Conservation (phyloP, 257 asterid genomes). For the Capsicum rhomboideum region DNA sequence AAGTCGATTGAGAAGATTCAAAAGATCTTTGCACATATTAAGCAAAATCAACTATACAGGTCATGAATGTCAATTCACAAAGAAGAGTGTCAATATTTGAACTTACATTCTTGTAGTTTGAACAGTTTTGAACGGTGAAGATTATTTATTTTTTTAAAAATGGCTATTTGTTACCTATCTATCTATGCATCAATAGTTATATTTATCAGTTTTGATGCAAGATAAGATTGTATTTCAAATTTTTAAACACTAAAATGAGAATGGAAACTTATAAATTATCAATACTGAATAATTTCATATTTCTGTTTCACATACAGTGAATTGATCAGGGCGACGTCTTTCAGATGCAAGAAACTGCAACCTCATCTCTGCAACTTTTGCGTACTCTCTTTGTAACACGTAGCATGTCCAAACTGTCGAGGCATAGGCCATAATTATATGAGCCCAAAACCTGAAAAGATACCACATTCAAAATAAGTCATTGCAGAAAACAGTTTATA, state of each 20-base stretch:
- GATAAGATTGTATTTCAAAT: not conserved
- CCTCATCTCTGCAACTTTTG: slow-evolving; percentile 56
- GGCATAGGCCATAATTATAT: slow-evolving; percentile 76
- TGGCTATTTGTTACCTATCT: not conserved
- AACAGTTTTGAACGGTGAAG: not conserved
- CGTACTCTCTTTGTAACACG: slow-evolving; percentile 57
- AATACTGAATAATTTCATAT: not conserved
- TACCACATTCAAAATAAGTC: not conserved
- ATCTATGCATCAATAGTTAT: not conserved
- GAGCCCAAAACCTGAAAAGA: slow-evolving; percentile 83
- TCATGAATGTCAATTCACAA: not conserved
- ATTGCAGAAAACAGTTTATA: not conserved
- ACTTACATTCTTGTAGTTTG: not conserved
- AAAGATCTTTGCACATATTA: not conserved
- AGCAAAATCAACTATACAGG: not conserved
- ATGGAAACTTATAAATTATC: not conserved
- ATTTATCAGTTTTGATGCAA: not conserved
- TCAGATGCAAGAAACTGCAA: slow-evolving; percentile 79
- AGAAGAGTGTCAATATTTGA: not conserved
- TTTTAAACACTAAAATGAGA: not conserved
- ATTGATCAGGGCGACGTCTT: slow-evolving; percentile 89
- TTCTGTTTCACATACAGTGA: slow-evolving; percentile 41
- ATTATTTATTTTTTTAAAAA: too few species aligned
- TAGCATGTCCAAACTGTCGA: slow-evolving; percentile 91
- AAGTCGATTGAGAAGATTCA: not conserved